phyloP scores from a whole-genome alignment of 345 rosid species.

The Xanthoceras sorbifolium region DNA sequence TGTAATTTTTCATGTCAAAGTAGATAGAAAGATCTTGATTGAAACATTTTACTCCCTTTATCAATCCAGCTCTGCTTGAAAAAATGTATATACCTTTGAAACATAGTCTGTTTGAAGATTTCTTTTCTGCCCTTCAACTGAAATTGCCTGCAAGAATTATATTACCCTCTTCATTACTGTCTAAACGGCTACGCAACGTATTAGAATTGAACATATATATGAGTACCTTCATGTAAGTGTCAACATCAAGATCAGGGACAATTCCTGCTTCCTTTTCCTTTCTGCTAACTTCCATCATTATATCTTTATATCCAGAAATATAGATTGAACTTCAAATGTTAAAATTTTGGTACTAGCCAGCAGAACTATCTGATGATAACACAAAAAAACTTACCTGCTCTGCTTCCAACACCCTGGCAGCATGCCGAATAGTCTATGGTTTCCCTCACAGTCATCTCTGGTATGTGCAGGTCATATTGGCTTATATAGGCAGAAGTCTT shows the following conservation, averaged over 20 bases:
- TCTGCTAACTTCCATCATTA: constrained; percentile 57
- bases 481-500: constrained; percentile 67
- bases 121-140: constrained; percentile 39
- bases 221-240: constrained; percentile 68
- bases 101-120: constrained; percentile 53
- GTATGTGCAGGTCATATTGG: constrained; percentile 66
- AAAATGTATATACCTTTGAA: constrained; percentile 33
- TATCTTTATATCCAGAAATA: constrained; percentile 33
- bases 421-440: constrained; percentile 63
- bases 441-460: constrained; percentile 69
- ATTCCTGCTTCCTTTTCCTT: constrained; percentile 57
- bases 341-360: not conserved
- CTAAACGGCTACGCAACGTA: not conserved
- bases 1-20: not conserved
- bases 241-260: constrained; percentile 58
- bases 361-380: not conserved
- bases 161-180: not conserved
- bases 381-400: constrained; percentile 31
- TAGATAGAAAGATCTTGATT: not conserved
- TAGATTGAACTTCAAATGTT: not conserved
- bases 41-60: not conserved
- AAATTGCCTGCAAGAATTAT: constrained; percentile 36
- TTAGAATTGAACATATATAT: not conserved
- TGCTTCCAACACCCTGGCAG: constrained; percentile 62
- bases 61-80: not conserved